phyloP scores from a whole-genome alignment of 768 basidiomycete species.

The Cyclocybe cylindracea region DNA sequence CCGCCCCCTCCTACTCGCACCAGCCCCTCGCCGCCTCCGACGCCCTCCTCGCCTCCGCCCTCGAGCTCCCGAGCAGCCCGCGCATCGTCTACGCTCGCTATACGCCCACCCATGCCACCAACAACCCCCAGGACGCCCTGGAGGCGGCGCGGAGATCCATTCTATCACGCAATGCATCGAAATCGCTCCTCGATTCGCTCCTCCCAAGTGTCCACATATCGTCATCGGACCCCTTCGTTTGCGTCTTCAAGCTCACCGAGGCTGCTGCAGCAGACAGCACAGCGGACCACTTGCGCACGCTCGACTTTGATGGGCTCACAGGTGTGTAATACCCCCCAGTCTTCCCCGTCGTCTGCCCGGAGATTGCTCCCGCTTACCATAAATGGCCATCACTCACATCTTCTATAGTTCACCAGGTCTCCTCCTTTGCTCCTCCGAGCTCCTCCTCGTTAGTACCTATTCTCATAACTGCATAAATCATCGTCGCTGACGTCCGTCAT shows the following conservation, averaged over 20 bases:
- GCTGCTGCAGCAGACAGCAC: conserved; percentile 1
- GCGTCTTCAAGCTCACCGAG: conserved; percentile 58
- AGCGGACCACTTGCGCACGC: conserved; percentile 25
- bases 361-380: conserved; percentile 12
- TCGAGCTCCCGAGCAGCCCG: conserved; percentile 44
- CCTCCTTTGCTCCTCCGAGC: conserved; percentile 18
- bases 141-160: conserved; percentile 58
- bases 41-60: conserved; percentile 45
- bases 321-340: conserved; percentile 39
- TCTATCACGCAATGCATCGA: conserved; percentile 34
- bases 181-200: conserved; percentile 47
- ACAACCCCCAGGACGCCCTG: conserved; percentile 39
- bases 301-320: conserved; percentile 51
- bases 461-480: neutral
- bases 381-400: conserved; percentile 4
- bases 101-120: conserved; percentile 18
- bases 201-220: conserved; percentile 52
- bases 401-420: conserved; percentile 14
- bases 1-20: conserved; percentile 10
- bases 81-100: conserved; percentile 49
- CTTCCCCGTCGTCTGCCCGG: neutral
- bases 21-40: conserved; percentile 30
- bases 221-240: conserved; percentile 41
- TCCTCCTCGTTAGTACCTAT: conserved; percentile 11
- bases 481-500: conserved; percentile 14